Base-by-base conservation (phyloP, 1,284 basidiomycete species). In the Coniophora puteana region DNA sequence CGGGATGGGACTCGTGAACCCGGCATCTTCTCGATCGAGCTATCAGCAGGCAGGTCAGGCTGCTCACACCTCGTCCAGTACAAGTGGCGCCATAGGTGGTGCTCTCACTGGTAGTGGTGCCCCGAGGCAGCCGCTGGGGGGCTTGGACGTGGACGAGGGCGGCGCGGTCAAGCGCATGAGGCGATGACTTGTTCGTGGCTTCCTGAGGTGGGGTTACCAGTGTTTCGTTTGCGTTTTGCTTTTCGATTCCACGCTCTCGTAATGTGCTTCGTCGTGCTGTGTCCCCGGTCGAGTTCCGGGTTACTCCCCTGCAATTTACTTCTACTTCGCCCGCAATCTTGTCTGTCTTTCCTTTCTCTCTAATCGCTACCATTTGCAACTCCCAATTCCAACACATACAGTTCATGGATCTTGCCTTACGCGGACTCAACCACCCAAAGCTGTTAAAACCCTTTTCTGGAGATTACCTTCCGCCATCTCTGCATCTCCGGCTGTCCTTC, bases 91-190 rank as follows among this genome's bases (percentile, higher is more conserved):
- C 29, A 31, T 16, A 27, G n/a, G 10, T n/a, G n/a, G 8, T 10
- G 34, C 53, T 54, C 8, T 34, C 38, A 30, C 46, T 18, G 40
- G 17, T 17, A 31, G 48, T 30, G 45, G 44, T 45, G 43, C 48
- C 2, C 24, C 28, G 13, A 43, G 33, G 22, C 63, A 69, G 44
- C 63, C 69, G 10, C 54, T 74, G 18, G 63, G 58, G 7, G 49
- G 57, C 26, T 53, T 74, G 8, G 71, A 76, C 13, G 31, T 68
- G 11, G 59, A 56, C 7, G 72, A 72, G 6, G 59, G 66, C 24
- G 68, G 66, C 8, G 72, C 76, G 44, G 56, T 66, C 22, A 82
- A 82, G 55, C 65, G 78, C 21, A 28, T 67, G 28, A 68, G 60
- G 48, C 63, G 66, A 37, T 76, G 54, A 68, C 10, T 33, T 27